Conservation (phyloP, 2,329 filamentous ascomycete species). For the Akanthomyces muscarius region DNA sequence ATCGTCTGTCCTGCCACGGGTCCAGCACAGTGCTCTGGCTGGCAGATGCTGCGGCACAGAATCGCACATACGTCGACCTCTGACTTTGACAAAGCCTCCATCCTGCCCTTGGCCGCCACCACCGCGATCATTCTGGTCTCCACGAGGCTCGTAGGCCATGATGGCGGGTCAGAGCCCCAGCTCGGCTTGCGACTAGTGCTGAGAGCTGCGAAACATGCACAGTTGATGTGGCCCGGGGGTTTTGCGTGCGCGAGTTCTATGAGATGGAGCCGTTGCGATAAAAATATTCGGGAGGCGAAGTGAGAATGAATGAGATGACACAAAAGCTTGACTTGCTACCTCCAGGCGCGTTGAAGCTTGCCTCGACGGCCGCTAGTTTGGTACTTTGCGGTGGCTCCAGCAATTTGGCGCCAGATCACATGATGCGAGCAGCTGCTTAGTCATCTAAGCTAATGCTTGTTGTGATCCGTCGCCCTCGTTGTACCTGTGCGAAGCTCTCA, state of each 20-base stretch:
- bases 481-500: too few relatives aligned
- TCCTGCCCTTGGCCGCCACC: constrained; percentile 40
- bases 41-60: not conserved
- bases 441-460: not conserved
- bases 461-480: too few relatives aligned
- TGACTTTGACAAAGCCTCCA: constrained; percentile 44
- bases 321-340: not conserved
- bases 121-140: constrained; percentile 42
- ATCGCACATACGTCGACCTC: constrained; percentile 47
- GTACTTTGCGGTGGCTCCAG: not conserved
- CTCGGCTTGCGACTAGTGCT: constrained; percentile 12
- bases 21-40: not conserved
- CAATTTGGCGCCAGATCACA: constrained; percentile 8
- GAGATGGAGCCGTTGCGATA: not conserved
- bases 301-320: not conserved
- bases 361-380: not conserved
- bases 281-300: not conserved
- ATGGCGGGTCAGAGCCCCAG: constrained; percentile 17
- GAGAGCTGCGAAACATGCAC: not conserved
- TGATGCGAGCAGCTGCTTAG: not conserved
- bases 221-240: not conserved
- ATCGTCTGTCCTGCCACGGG: constrained; percentile 12
- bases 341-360: constrained; percentile 3
- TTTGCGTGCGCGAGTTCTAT: not conserved
- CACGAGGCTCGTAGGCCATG: constrained; percentile 54